Evolutionary conservation across 2,329 filamentous ascomycete species (phyloP).

Genomic region (Ceratocystis diversiconidia): DNA sequence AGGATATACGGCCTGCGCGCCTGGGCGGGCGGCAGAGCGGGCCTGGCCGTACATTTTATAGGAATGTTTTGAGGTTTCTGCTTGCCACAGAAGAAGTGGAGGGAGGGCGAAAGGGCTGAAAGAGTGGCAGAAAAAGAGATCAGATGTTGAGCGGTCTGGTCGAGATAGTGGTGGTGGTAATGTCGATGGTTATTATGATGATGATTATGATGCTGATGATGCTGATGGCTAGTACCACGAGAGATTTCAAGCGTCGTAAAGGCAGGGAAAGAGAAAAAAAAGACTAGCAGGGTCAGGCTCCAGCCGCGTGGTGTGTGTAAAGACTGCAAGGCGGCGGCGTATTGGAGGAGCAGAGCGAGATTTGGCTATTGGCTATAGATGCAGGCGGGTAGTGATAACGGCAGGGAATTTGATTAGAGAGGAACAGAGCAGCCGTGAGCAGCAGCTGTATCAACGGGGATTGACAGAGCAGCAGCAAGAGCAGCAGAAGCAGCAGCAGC

Average conservation of each 20-base stretch:
- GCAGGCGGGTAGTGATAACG: neutral
- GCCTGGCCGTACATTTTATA: slow-evolving; percentile 9
- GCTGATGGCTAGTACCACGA: neutral
- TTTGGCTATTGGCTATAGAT: neutral
- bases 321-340: neutral
- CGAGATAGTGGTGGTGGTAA: neutral
- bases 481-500: no score
- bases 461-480: neutral
- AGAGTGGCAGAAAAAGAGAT: neutral
- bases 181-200: neutral
- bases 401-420: neutral
- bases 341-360: neutral
- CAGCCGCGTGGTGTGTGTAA: neutral
- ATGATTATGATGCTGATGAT: neutral
- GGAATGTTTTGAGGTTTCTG: neutral
- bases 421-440: no score
- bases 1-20: slow-evolving; percentile 24
- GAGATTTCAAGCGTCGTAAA: neutral
- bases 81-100: neutral
- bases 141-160: neutral
- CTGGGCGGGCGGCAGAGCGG: slow-evolving; percentile 14
- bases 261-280: neutral
- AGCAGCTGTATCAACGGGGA: neutral
- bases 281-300: neutral
- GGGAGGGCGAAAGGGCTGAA: neutral